These are phyloP conservation scores for Candida ulmi DNA, from an alignment of 805 yeast genomes.

Conservation along the genomic window DNA sequence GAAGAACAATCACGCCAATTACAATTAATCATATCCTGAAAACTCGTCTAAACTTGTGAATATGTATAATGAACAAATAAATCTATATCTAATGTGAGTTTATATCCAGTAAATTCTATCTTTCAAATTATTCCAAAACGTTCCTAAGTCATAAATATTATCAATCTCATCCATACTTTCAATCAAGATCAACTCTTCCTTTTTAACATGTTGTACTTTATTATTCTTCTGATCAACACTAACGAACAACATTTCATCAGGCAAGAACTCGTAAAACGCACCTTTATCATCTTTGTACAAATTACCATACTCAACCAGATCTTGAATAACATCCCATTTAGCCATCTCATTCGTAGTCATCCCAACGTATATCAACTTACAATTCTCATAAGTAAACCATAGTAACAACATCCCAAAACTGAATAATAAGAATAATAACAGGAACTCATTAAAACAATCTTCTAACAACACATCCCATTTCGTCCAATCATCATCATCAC, in stretches of 20 bases:
- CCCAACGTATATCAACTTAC: conserved; percentile 52
- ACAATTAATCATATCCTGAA: conserved; percentile 10
- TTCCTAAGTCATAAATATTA: conserved; percentile 20
- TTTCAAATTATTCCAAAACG: conserved; percentile 12
- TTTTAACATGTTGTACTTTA: conserved; percentile 7
- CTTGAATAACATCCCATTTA: conserved; percentile 65
- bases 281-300: conserved; percentile 21
- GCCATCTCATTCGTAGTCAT: conserved; percentile 70
- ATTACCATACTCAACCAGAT: conserved; percentile 36
- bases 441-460: conserved; percentile 8
- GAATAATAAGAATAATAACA: conserved; percentile 37
- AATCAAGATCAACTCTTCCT: conserved; percentile 2
- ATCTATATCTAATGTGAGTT: no score
- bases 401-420: conserved; percentile 37
- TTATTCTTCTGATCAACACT: conserved; percentile 16
- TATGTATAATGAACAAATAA: no score
- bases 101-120: no score
- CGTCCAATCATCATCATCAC: not conserved
- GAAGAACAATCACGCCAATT: conserved; percentile 7
- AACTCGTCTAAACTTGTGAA: conserved; percentile 14
- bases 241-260: conserved; percentile 16
- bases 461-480: not conserved
- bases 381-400: conserved; percentile 40
- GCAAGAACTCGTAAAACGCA: conserved; percentile 15
- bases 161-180: conserved; percentile 8